A percentile compares a stretch with the other conserved stretches of the same genome.
phyloP scores from a whole-genome alignment of 768 basidiomycete genomes.

The Gloeopeniophorella convolvens region DNA sequence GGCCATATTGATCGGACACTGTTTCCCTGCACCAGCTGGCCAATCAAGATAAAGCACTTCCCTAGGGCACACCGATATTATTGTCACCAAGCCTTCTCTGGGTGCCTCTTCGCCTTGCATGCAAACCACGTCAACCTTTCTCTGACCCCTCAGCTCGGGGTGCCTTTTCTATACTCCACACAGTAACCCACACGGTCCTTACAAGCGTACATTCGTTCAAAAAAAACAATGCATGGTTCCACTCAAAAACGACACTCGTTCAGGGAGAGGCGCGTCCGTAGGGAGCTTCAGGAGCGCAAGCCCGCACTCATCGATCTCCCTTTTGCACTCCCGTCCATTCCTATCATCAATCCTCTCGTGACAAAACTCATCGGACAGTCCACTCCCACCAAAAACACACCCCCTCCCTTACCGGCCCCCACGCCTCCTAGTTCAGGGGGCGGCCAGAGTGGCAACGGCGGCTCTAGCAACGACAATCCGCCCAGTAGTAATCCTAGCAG shows the following conservation, averaged over 20 bases:
- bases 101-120: not conserved
- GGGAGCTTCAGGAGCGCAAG: not conserved
- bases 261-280: not conserved
- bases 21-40: too few relatives aligned
- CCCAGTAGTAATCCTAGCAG: conserved; percentile 1
- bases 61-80: too few relatives aligned
- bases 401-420: conserved; percentile 1
- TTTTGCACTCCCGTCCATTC: conserved; percentile 7
- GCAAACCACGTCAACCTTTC: not conserved
- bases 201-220: not conserved
- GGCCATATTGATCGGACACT: too few relatives aligned
- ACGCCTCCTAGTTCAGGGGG: too few relatives aligned
- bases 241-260: not conserved
- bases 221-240: not conserved
- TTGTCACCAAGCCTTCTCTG: too few relatives aligned
- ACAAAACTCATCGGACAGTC: conserved; percentile 22
- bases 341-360: conserved; percentile 32
- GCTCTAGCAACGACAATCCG: not conserved
- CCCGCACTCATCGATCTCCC: conserved; percentile 10
- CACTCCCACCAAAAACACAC: not conserved
- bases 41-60: too few relatives aligned
- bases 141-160: not conserved
- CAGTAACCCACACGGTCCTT: too few relatives aligned
- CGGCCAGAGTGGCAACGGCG: not conserved
- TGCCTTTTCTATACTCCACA: not conserved